Percentiles rank a stretch among this genome's conserved stretches.
phyloP scores from a whole-genome alignment of 805 yeast species.

The Zygotorulaspora sp. region DNA sequence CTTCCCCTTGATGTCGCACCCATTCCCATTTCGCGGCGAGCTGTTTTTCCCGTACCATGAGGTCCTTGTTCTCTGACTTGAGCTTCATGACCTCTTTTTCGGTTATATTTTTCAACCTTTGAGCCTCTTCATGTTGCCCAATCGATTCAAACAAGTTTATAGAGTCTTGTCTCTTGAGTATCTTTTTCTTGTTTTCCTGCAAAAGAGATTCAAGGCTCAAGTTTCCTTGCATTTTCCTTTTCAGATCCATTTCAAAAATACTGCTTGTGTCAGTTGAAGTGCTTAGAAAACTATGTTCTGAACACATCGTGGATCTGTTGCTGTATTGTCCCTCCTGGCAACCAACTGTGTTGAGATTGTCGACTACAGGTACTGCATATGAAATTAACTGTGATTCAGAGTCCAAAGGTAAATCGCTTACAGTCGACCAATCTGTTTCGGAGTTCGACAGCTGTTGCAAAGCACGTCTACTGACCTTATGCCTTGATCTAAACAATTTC shows the following conservation, averaged over 20 bases:
- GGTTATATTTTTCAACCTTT: slow-evolving; percentile 7
- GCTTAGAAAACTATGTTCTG: slow-evolving; percentile 3
- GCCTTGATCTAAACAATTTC: slow-evolving; percentile 18
- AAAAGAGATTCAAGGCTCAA: slow-evolving; percentile 20
- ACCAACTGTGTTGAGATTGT: slow-evolving; percentile 3
- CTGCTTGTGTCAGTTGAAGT: slow-evolving; percentile 7
- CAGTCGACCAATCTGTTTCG: slow-evolving; percentile 14
- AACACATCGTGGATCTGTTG: slow-evolving; percentile 7
- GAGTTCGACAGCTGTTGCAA: slow-evolving; percentile 6
- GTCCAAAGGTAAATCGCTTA: slow-evolving; percentile 16
- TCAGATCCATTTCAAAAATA: slow-evolving; percentile 13
- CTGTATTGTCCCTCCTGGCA: not conserved
- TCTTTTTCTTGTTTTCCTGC: slow-evolving; percentile 18
- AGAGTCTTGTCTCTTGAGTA: slow-evolving; percentile 13
- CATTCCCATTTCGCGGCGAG: slow-evolving; percentile 12
- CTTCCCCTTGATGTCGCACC: slow-evolving; percentile 6
- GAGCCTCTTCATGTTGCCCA: slow-evolving; percentile 3
- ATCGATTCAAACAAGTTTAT: slow-evolving; percentile 6
- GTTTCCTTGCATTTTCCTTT: slow-evolving; percentile 14
- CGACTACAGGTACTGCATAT: slow-evolving; percentile 18
- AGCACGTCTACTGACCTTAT: slow-evolving; percentile 16
- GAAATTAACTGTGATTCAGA: slow-evolving; percentile 11
- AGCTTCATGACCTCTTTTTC: slow-evolving; percentile 11
- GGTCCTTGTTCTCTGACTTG: slow-evolving; percentile 14
- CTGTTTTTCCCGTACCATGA: slow-evolving; percentile 11